Evolutionary conservation across 306 rosid genomes (phyloP).

Genomic region (Lagenaria siceraria): DNA sequence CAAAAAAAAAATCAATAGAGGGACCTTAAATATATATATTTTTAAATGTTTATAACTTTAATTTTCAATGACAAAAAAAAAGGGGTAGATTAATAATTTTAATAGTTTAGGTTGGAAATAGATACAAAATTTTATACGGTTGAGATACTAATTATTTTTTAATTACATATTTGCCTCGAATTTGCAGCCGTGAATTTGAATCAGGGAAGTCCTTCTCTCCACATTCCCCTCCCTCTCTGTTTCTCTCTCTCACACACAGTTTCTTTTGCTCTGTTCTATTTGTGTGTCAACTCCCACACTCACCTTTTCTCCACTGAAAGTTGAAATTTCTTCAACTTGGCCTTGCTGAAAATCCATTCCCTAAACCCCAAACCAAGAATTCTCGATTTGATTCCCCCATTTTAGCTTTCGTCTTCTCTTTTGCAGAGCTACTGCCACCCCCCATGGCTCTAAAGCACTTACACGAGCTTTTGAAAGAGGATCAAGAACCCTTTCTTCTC

Average conservation of each 20-base stretch:
- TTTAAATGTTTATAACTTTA: too few species aligned
- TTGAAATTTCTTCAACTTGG: not conserved
- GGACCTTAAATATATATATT: too few species aligned
- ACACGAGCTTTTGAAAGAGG: slow-evolving; percentile 30
- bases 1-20: too few species aligned
- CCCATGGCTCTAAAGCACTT: slow-evolving; percentile 24
- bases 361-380: not conserved
- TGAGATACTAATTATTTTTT: too few species aligned
- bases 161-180: not conserved
- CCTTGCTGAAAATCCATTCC: not conserved
- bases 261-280: not conserved
- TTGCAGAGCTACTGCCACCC: not conserved
- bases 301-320: not conserved
- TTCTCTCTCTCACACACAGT: not conserved
- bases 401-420: not conserved
- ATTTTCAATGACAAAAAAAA: too few species aligned
- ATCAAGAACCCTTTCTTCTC: slow-evolving; percentile 37
- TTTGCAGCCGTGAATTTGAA: not conserved
- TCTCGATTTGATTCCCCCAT: not conserved
- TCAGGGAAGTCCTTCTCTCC: not conserved
- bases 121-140: too few species aligned
- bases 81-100: too few species aligned
- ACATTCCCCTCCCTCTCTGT: not conserved
- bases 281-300: not conserved
- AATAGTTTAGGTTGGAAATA: too few species aligned